Conservation (phyloP, 148 eudicot genomes). For the Fagopyrum tataricum region DNA sequence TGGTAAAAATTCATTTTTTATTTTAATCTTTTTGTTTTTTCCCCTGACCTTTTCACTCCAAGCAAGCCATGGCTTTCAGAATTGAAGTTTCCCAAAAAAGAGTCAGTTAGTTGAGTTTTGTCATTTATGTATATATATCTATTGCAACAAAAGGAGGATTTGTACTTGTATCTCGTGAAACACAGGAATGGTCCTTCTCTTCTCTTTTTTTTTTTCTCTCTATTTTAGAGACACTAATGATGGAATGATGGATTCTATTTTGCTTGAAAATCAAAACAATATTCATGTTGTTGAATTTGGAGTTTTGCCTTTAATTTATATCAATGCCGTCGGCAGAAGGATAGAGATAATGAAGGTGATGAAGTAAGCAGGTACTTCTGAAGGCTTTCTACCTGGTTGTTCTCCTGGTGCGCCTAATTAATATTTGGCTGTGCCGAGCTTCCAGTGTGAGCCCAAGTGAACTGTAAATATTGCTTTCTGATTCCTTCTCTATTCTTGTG, state of each 20-base stretch:
- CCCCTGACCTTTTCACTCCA: no score
- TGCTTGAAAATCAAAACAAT: neutral
- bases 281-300: neutral
- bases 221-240: neutral
- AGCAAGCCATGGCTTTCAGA: no score
- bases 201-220: neutral
- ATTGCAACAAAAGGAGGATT: neutral
- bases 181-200: neutral
- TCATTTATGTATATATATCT: neutral
- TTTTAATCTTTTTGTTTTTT: no score
- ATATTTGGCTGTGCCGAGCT: slow-evolving; percentile 12
- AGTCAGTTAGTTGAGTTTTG: no score
- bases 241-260: neutral
- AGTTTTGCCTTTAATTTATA: neutral
- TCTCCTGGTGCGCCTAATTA: slow-evolving; percentile 10
- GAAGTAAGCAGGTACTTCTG: slow-evolving; percentile 13
- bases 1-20: no score
- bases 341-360: slow-evolving; percentile 14
- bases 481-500: neutral
- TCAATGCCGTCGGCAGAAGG: neutral
- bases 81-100: no score
- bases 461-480: slow-evolving; percentile 11
- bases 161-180: no score
- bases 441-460: slow-evolving; percentile 13
- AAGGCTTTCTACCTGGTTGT: slow-evolving; percentile 4